Conservation (phyloP, 768 basidiomycete species). For the Grammothele lineata region DNA sequence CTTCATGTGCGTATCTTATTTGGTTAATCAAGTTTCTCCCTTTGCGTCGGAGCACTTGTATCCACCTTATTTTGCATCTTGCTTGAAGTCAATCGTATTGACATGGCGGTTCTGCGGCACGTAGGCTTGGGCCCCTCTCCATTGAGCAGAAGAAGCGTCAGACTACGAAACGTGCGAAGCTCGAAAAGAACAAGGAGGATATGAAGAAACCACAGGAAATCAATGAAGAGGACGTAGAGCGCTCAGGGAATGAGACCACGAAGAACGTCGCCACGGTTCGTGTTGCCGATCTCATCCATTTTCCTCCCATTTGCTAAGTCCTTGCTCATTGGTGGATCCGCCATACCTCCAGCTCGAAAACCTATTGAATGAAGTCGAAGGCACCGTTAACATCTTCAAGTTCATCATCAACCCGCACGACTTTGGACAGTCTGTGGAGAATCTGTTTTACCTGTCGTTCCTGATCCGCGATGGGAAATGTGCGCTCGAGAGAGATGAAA, state of each 20-base stretch:
- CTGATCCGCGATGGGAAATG: slow-evolving; percentile 83
- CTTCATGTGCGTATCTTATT: slow-evolving; percentile 77
- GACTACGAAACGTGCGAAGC: slow-evolving; percentile 53
- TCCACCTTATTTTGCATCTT: too few species aligned
- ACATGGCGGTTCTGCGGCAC: too few species aligned
- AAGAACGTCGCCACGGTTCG: slow-evolving; percentile 77
- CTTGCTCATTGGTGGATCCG: too few species aligned
- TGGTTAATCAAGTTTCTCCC: too few species aligned
- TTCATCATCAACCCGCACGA: slow-evolving; percentile 88
- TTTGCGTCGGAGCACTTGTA: too few species aligned
- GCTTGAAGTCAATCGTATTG: too few species aligned
- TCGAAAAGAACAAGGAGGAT: slow-evolving; percentile 69
- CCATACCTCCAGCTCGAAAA: slow-evolving; percentile 58
- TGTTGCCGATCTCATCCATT: not conserved
- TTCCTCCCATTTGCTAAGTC: too few species aligned
- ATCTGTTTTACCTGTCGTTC: slow-evolving; percentile 93
- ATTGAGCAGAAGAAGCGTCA: slow-evolving; percentile 80
- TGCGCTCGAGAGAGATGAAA: slow-evolving; percentile 60
- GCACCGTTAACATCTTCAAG: slow-evolving; percentile 71
- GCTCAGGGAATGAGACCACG: slow-evolving; percentile 85
- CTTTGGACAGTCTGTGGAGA: slow-evolving; percentile 94
- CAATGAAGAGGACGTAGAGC: slow-evolving; percentile 75
- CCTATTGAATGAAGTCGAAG: slow-evolving; percentile 46
- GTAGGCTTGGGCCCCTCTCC: slow-evolving; percentile 90
- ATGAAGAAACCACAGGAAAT: slow-evolving; percentile 75